phyloP scores from a whole-genome alignment of 2,329 filamentous ascomycete genomes.

The Colletotrichum melonis region DNA sequence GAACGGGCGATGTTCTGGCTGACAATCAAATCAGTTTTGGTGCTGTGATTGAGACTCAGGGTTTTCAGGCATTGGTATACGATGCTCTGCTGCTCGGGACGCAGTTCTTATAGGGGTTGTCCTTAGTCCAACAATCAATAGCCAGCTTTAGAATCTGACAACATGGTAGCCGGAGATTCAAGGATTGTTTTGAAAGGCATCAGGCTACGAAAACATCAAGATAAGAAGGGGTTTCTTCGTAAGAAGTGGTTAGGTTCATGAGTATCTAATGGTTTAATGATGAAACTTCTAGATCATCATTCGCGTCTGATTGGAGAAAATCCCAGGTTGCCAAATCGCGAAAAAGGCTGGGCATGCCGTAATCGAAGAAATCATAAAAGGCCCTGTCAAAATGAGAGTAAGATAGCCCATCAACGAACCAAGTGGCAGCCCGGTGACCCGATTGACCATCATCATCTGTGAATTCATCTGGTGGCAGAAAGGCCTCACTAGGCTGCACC shows the following conservation, averaged over 20 bases:
- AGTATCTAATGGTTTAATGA: too few species aligned
- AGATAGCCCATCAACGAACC: background rate
- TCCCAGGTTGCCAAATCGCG: conserved; percentile 12
- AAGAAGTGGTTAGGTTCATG: too few species aligned
- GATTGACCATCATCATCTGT: background rate
- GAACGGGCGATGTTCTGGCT: too few species aligned
- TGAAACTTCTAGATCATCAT: background rate
- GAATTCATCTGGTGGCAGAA: background rate
- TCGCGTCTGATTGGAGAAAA: background rate
- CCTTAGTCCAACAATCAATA: background rate
- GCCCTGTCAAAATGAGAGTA: conserved; percentile 33
- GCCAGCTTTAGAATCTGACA: background rate
- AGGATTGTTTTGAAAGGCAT: too few species aligned
- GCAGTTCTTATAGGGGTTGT: background rate
- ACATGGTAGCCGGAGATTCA: too few species aligned
- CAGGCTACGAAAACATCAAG: too few species aligned
- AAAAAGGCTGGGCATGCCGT: conserved; percentile 35
- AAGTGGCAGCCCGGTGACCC: background rate
- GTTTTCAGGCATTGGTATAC: conserved; percentile 16
- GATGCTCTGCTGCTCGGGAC: background rate
- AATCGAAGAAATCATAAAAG: conserved; percentile 37
- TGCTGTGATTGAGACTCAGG: conserved; percentile 7
- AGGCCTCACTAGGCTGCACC: background rate
- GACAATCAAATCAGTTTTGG: conserved; percentile 12
- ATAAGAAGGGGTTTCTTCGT: too few species aligned